A percentile compares a stretch with the other conserved stretches of the same genome.
Evolutionary conservation across 148 eudicot species (phyloP).

Genomic region (Gaultheria prostrata): DNA sequence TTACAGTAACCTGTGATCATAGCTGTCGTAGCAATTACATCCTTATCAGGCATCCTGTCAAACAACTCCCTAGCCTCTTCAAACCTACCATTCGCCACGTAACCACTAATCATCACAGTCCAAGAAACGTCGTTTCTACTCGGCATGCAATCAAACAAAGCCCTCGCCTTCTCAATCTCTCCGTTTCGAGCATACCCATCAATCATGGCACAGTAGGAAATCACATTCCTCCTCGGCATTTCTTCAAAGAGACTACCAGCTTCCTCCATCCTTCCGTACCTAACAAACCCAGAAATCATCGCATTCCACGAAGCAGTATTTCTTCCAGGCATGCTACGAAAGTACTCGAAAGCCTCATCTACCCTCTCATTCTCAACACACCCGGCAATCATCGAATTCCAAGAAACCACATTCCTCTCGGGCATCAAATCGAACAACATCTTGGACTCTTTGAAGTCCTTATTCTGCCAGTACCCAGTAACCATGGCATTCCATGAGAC

Average conservation of each 20-base stretch:
- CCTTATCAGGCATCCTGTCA: conserved; percentile 31
- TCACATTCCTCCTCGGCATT: conserved; percentile 34
- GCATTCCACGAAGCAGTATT: conserved; percentile 41
- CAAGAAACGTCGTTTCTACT: conserved; percentile 34
- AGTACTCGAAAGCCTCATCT: conserved; percentile 31
- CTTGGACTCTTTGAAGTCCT: conserved; percentile 26
- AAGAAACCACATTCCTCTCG: conserved; percentile 29
- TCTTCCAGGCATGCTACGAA: conserved; percentile 31
- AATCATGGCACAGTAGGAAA: conserved; percentile 43
- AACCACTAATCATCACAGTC: conserved; percentile 48
- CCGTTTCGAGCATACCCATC: conserved; percentile 38
- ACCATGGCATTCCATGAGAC: conserved; percentile 35
- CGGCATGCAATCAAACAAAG: conserved; percentile 35
- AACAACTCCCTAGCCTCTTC: conserved; percentile 35
- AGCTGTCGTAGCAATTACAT: conserved; percentile 32
- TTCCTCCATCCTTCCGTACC: conserved; percentile 25
- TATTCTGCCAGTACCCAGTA: conserved; percentile 44
- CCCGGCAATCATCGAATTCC: conserved; percentile 37
- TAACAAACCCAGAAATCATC: conserved; percentile 37
- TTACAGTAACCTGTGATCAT: conserved; percentile 41
- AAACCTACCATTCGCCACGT: conserved; percentile 33
- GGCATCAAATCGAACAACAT: conserved; percentile 29
- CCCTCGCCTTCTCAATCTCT: conserved; percentile 33
- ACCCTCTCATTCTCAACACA: conserved; percentile 26
- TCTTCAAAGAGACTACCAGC: conserved; percentile 27